Evolutionary conservation across 176 grass and related monocot genomes (phyloP), one percentile per base, ranked within the genome.

Genomic region (Eleusine indica): DNA sequence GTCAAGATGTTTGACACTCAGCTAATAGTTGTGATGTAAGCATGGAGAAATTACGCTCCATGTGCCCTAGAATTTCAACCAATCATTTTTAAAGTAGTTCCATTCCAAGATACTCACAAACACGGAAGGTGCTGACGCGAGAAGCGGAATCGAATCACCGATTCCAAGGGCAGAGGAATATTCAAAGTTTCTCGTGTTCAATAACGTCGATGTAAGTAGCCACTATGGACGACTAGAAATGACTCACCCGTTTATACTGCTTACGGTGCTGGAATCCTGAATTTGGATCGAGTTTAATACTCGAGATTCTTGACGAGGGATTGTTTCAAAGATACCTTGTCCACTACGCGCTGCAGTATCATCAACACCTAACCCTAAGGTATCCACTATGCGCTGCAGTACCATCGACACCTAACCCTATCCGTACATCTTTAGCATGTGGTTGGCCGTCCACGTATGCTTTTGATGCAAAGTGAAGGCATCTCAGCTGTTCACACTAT

Each of bases 251-350:
- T 57, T 17, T 30, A n/a, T 30, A 60, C 49, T n/a, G 56, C 53
- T 57, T 76, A n/a, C 49, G 2, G 40, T 39, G 30, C 57, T 62
- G 58, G 5, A 4, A 66, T 67, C 64, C 51, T 57, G 49, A 39
- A 61, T 38, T 17, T 49, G 32, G 14, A 1, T 17, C 6, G 4
- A 9, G 56, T 2, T 76, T 71, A 49, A 28, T 43, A 56, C 13
- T 68, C 64, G 68, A 70, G 40, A 42, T 87, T 51, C 60, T 32
- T 58, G 41, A 51, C 69, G 30, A 25, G 29, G 42, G 58, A 39
- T 5, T 60, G 49, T 51, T 80, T 80, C 51, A 75, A 80, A 80
- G 51, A 84, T 84, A 75, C 81, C 44, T 25, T 9, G 21, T 57
- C 40, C 38, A 83, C 73, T 37, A 7, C 1, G 7, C 25, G 25